Percentiles rank a stretch among this genome's conserved stretches.
Conservation (phyloP, 805 yeast genomes). For the Cyberlindnera saturnus region DNA sequence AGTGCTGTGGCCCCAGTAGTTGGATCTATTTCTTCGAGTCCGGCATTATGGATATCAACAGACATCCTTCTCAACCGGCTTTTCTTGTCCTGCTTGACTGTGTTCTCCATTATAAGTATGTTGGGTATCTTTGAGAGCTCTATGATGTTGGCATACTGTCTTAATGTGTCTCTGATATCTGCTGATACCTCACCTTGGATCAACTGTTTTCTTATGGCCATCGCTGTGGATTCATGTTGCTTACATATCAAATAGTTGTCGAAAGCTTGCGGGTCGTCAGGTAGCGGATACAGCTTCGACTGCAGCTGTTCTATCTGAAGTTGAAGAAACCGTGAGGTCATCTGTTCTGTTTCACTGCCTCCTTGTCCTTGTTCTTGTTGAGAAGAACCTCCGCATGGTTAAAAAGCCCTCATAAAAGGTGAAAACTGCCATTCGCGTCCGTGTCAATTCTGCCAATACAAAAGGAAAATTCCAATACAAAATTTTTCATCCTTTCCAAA, state of each 20-base stretch:
- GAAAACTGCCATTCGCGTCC: no score
- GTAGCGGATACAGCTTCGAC: neutral
- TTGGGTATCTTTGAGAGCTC: constrained; percentile 7
- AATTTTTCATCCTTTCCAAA: neutral
- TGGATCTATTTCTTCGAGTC: neutral
- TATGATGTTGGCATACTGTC: constrained; percentile 5
- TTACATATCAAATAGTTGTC: constrained; percentile 9
- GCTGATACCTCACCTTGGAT: neutral
- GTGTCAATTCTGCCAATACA: no score
- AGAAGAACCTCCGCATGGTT: no score
- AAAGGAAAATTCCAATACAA: no score
- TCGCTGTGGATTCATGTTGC: constrained; percentile 5
- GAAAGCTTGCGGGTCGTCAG: constrained; percentile 7
- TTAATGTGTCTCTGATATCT: neutral
- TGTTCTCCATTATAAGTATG: constrained; percentile 5
- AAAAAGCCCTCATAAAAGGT: no score
- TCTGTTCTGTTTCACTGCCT: neutral
- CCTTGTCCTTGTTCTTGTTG: no score
- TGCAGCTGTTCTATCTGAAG: constrained; percentile 2
- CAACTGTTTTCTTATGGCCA: neutral
- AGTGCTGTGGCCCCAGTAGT: neutral
- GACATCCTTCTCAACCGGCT: constrained; percentile 14
- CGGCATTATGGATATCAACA: constrained; percentile 16
- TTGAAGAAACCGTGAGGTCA: neutral
- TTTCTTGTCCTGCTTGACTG: constrained; percentile 4